Percentiles rank a stretch among this genome's conserved stretches.
phyloP scores from a whole-genome alignment of 2,329 filamentous ascomycete species.

The Pyrenophora teres region DNA sequence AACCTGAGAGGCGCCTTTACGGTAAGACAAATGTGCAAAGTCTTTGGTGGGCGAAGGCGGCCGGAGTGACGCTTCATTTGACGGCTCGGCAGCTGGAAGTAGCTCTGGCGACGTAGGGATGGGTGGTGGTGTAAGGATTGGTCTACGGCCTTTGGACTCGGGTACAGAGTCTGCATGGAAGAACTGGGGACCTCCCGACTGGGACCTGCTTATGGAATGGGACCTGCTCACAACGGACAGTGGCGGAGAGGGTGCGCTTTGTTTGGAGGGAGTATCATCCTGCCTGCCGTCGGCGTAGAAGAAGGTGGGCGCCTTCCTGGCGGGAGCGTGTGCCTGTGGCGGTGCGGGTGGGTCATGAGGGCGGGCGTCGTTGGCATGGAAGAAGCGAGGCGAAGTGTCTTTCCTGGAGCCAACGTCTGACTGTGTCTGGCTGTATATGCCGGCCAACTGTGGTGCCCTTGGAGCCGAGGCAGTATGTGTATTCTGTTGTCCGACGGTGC shows the following conservation, averaged over 20 bases:
- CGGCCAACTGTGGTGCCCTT: slow-evolving; percentile 29
- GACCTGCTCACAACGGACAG: slow-evolving; percentile 33
- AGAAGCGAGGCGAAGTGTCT: slow-evolving; percentile 71
- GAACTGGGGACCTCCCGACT: slow-evolving; percentile 58
- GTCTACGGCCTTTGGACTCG: slow-evolving; percentile 46
- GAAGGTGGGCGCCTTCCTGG: slow-evolving; percentile 55
- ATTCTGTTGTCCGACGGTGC: slow-evolving; percentile 22
- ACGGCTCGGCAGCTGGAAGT: slow-evolving; percentile 17
- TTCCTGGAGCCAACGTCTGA: slow-evolving; percentile 33
- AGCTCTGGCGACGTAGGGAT: slow-evolving; percentile 34
- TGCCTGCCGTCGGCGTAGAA: slow-evolving; percentile 58
- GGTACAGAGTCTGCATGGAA: slow-evolving; percentile 68
- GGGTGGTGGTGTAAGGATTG: slow-evolving; percentile 41
- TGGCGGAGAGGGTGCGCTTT: slow-evolving; percentile 42
- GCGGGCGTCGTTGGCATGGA: slow-evolving; percentile 80
- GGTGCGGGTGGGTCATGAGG: slow-evolving; percentile 39
- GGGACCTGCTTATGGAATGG: slow-evolving; percentile 30
- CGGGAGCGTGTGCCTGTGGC: slow-evolving; percentile 26
- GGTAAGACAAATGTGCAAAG: slow-evolving; percentile 55
- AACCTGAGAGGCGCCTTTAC: slow-evolving; percentile 56
- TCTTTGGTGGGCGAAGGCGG: slow-evolving; percentile 54
- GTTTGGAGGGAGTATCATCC: slow-evolving; percentile 37
- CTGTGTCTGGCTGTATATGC: slow-evolving; percentile 28
- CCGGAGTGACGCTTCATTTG: slow-evolving; percentile 32
- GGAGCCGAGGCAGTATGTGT: slow-evolving; percentile 28